A percentile compares a stretch with the other conserved stretches of the same genome.
These are phyloP conservation scores for Wickerhamia fluorescens DNA, from an alignment of 805 yeast genomes.

Conservation along the genomic window DNA sequence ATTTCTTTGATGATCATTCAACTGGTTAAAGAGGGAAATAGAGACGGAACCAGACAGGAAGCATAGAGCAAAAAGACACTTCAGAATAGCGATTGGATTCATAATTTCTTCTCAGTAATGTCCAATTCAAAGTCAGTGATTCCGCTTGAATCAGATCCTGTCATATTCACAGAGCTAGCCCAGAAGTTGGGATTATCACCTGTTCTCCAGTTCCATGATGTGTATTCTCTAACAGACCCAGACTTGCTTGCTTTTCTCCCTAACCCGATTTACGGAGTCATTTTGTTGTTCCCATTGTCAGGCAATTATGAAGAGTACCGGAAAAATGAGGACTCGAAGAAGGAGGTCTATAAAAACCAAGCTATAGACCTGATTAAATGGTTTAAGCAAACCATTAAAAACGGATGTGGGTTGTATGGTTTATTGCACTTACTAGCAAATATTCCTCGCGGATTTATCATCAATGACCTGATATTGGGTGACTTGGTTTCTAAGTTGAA, in stretches of 20 bases:
- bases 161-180: slow-evolving; percentile 66
- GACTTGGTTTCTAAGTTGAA: slow-evolving; percentile 12
- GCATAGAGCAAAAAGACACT: too few species aligned
- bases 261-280: slow-evolving; percentile 66
- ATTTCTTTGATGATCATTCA: too few species aligned
- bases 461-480: slow-evolving; percentile 28
- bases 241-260: slow-evolving; percentile 78
- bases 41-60: too few species aligned
- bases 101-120: too few species aligned
- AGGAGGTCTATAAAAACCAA: slow-evolving; percentile 16
- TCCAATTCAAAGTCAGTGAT: slow-evolving; percentile 40
- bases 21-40: too few species aligned
- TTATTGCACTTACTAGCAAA: slow-evolving; percentile 55
- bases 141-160: slow-evolving; percentile 90
- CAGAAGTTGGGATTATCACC: slow-evolving; percentile 59
- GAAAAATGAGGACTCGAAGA: slow-evolving; percentile 27
- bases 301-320: slow-evolving; percentile 49
- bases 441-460: slow-evolving; percentile 38
- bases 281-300: slow-evolving; percentile 80
- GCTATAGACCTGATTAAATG: slow-evolving; percentile 43
- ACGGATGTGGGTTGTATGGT: slow-evolving; percentile 93
- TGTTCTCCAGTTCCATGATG: slow-evolving; percentile 62
- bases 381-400: slow-evolving; percentile 78
- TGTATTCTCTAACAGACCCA: slow-evolving; percentile 77
- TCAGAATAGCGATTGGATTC: too few species aligned